A percentile compares a stretch with the other conserved stretches of the same genome.
phyloP scores from a whole-genome alignment of 345 rosid genomes.

The Sonneratia caseolaris region DNA sequence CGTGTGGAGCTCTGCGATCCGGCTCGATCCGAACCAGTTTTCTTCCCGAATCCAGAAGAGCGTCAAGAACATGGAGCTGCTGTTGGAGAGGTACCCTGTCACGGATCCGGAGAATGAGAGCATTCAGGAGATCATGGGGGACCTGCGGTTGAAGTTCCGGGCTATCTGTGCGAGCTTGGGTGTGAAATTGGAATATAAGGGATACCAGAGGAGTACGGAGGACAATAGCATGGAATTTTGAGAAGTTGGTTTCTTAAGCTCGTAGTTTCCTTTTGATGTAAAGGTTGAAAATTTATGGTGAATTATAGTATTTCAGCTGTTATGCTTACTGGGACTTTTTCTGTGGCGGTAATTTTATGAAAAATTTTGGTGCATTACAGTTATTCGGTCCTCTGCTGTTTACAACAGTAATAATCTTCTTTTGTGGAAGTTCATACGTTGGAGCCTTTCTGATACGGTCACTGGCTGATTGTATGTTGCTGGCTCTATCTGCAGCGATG shows the following conservation, averaged over 20 bases:
- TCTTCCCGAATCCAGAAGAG: conserved; percentile 47
- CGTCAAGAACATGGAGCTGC: conserved; percentile 44
- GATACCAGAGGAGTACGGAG: conserved; percentile 33
- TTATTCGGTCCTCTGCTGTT: not conserved
- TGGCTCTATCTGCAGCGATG: too few species aligned
- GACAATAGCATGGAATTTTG: conserved; percentile 55
- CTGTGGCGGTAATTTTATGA: not conserved
- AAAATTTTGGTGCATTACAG: not conserved
- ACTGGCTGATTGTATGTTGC: too few species aligned
- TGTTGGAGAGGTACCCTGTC: conserved; percentile 45
- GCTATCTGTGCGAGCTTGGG: conserved; percentile 59
- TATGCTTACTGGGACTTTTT: not conserved
- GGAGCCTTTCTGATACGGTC: too few species aligned
- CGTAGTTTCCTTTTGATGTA: not conserved
- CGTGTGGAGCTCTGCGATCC: conserved; percentile 52
- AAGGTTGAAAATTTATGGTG: not conserved
- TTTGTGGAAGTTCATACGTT: not conserved
- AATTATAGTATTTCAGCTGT: not conserved
- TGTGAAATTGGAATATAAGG: conserved; percentile 49
- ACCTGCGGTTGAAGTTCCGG: conserved; percentile 55
- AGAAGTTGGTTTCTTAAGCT: conserved; percentile 6
- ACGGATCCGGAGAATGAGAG: conserved; percentile 57
- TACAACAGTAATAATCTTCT: not conserved
- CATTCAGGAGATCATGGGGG: conserved; percentile 46
- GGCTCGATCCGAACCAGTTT: conserved; percentile 32